Conservation (phyloP, 345 rosid species). For the Eucalyptus guilfoylei region DNA sequence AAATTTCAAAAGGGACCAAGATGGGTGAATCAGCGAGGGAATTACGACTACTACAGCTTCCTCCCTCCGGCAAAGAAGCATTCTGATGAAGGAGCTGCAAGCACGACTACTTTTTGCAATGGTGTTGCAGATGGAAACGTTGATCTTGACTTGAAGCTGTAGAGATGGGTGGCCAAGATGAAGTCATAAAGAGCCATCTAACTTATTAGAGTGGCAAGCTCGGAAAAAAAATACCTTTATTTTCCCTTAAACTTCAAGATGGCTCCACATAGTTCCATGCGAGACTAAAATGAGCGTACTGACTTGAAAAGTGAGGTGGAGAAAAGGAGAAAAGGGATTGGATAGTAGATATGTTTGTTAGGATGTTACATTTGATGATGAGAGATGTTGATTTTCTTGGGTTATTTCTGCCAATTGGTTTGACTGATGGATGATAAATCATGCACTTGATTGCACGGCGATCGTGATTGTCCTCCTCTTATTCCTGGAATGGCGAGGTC, state of each 20-base stretch:
- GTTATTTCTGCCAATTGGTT: neutral
- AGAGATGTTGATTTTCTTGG: neutral
- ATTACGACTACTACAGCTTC: neutral
- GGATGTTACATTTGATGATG: neutral
- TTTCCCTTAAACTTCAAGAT: neutral
- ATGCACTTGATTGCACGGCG: neutral
- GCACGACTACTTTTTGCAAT: neutral
- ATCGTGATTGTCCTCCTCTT: neutral
- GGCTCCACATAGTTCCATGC: neutral
- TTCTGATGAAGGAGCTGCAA: neutral
- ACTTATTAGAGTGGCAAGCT: neutral
- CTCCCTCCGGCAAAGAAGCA: neutral
- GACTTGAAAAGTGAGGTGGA: neutral
- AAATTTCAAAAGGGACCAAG: neutral
- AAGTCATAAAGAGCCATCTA: neutral
- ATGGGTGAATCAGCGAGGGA: neutral
- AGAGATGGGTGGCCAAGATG: neutral
- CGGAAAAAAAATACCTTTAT: neutral
- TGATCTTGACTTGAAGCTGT: neutral
- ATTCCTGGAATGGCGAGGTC: neutral
- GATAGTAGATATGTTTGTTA: neutral
- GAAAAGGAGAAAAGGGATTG: neutral
- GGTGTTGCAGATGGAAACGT: neutral
- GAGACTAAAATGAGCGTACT: neutral
- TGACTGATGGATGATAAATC: neutral